Evolutionary conservation across 495 filamentous ascomycete genomes (phyloP), one percentile per base, ranked within the genome.

Genomic region (Zalerion maritima): DNA sequence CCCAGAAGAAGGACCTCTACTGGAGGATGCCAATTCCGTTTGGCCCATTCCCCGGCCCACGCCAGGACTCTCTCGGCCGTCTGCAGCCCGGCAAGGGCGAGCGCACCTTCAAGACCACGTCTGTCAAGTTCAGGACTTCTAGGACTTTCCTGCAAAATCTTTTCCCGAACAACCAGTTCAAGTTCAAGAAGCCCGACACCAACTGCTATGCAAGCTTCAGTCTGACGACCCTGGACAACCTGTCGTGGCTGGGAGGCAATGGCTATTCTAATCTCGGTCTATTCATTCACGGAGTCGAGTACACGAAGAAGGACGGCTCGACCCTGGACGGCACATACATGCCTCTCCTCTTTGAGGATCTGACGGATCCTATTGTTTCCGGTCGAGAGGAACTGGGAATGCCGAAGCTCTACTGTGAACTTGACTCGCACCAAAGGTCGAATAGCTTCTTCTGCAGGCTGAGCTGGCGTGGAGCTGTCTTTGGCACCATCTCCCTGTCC

Each of bases 221-320:
- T 2, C 47, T 53, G 19, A 66, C 60, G 4, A 65, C 54, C 2
- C 42, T 71, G 4, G 43, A 54, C 19, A 55, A 59, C 1, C 61
- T 73, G 62, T 43, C 54, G 32, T 73, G 67, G 67, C 58, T 72
- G 3, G 67, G 59, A 3, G 65, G 67, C 5, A 44, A 46, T 6
- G 69, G 68, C 5, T 73, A 71, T 38, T 59, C 52, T n/a, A 60
- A 66, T 24, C 36, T 71, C 3, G 64, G 64, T 1, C 53, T 75
- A 8, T 69, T 69, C 33, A 56, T 75, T 20, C 66, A 75, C 35
- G 69, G 61, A 1, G 62, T 73, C 12, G 50, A 69, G 35, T 72
- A 70, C 38, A 51, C 35, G 10, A 67, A 63, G 34, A 46, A 55
- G 10, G 52, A 68, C 34, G 67, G 67, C 2, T 43, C 50, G 0